phyloP scores from a whole-genome alignment of 169 alveolate species.

The Plasmodium coatneyi region DNA sequence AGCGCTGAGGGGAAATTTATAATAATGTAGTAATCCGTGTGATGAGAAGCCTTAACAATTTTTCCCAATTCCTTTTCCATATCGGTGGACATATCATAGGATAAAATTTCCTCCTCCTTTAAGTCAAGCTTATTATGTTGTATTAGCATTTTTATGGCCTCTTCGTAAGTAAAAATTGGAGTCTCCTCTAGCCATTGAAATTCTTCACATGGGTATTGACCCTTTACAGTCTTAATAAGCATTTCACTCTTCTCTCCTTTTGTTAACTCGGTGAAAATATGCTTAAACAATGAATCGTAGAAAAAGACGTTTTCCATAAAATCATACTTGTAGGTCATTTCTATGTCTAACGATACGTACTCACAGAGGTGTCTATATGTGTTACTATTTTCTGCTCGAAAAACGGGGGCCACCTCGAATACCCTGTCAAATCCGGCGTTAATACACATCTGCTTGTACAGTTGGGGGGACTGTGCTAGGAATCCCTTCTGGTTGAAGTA shows the following conservation, averaged over 20 bases:
- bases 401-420: constrained; percentile 99
- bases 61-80: constrained; percentile 95
- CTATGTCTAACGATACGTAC: constrained; percentile 98
- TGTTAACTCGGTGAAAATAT: constrained; percentile 91
- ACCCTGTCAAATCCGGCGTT: constrained; percentile 97
- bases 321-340: constrained; percentile 96
- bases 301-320: constrained; percentile 96
- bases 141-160: constrained; percentile 86
- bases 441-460: constrained; percentile 99
- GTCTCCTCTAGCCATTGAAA: constrained; percentile 62
- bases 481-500: constrained; percentile 92
- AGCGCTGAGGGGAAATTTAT: constrained; percentile 96
- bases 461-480: constrained; percentile 99
- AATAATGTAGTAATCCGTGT: constrained; percentile 98
- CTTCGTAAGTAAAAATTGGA: constrained; percentile 72
- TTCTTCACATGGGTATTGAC: constrained; percentile 65
- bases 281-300: constrained; percentile 91
- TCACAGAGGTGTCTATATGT: constrained; percentile 99
- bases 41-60: constrained; percentile 94
- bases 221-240: constrained; percentile 49
- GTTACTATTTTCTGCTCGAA: constrained; percentile 99
- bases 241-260: constrained; percentile 35
- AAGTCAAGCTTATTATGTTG: constrained; percentile 77
- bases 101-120: constrained; percentile 87
- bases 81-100: constrained; percentile 94